Evolutionary conservation across 2,329 filamentous ascomycete species (phyloP).

Genomic region (Myriangium duriaei): DNA sequence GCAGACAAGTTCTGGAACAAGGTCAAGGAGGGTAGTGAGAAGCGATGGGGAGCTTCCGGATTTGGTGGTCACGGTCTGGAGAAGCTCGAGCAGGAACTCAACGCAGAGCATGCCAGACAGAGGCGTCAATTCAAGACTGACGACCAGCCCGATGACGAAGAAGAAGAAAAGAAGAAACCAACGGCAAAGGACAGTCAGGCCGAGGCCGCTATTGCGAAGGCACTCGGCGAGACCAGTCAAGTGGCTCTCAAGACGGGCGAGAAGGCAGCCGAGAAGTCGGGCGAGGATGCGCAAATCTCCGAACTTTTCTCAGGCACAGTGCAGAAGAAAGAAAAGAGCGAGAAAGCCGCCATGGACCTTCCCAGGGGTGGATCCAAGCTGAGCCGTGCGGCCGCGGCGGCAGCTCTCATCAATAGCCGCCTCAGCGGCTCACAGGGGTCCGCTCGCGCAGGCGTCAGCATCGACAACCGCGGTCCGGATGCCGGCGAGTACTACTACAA

Average conservation of each 20-base stretch:
- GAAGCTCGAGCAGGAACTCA: constrained; percentile 78
- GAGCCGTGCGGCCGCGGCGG: constrained; percentile 70
- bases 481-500: constrained; percentile 94
- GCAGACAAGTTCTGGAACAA: constrained; percentile 68
- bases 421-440: constrained; percentile 63
- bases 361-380: constrained; percentile 50
- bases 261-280: constrained; percentile 14
- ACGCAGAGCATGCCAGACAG: constrained; percentile 73
- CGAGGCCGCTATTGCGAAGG: constrained; percentile 30
- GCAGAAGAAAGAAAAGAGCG: constrained; percentile 54
- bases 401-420: constrained; percentile 80
- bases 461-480: constrained; percentile 97
- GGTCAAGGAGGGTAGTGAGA: constrained; percentile 83
- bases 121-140: constrained; percentile 83
- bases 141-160: constrained; percentile 67
- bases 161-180: constrained; percentile 39
- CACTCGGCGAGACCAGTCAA: no score
- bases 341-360: constrained; percentile 37
- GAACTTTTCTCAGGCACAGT: constrained; percentile 55
- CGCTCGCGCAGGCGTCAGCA: constrained; percentile 80
- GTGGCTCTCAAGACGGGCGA: constrained; percentile 15
- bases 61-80: constrained; percentile 95
- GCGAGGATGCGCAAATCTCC: constrained; percentile 40
- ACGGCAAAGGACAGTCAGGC: constrained; percentile 36
- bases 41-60: constrained; percentile 61